A percentile compares a stretch with the other conserved stretches of the same genome.
Conservation (phyloP, 2,329 filamentous ascomycete genomes). For the Acarospora socialis region DNA sequence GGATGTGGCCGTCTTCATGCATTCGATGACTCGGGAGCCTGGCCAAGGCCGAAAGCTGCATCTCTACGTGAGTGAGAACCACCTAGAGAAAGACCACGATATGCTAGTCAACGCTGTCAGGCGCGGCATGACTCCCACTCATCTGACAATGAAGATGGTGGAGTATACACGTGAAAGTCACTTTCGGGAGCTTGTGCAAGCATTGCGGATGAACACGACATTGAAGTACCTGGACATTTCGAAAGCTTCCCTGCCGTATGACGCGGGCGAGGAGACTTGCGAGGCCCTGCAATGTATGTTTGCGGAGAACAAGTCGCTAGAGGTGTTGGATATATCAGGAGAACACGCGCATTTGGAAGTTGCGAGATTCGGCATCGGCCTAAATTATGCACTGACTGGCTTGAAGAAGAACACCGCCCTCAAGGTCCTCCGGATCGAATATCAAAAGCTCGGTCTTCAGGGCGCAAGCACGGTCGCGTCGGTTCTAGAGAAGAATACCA, state of each 20-base stretch:
- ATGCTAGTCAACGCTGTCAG: slow-evolving; percentile 30
- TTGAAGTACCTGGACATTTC: slow-evolving; percentile 54
- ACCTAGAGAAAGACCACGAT: slow-evolving; percentile 29
- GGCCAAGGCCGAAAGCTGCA: slow-evolving; percentile 43
- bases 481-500: slow-evolving; percentile 49
- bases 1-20: slow-evolving; percentile 50
- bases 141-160: slow-evolving; percentile 52
- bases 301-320: slow-evolving; percentile 49
- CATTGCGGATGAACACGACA: slow-evolving; percentile 47
- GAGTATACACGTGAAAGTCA: slow-evolving; percentile 53
- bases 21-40: slow-evolving; percentile 42
- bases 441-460: slow-evolving; percentile 54
- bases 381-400: slow-evolving; percentile 51
- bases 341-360: slow-evolving; percentile 59
- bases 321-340: slow-evolving; percentile 55
- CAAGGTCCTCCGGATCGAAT: slow-evolving; percentile 48
- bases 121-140: slow-evolving; percentile 44
- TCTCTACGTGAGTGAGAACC: slow-evolving; percentile 51
- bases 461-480: slow-evolving; percentile 56
- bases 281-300: slow-evolving; percentile 49
- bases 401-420: slow-evolving; percentile 49
- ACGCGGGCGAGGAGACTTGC: slow-evolving; percentile 54
- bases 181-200: slow-evolving; percentile 48
- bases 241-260: slow-evolving; percentile 53
- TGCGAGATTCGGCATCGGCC: slow-evolving; percentile 52